A percentile compares a stretch with the other conserved stretches of the same genome.
Conservation (phyloP, 371 early-diverging fungal genomes). For the Mortierella sp. region DNA sequence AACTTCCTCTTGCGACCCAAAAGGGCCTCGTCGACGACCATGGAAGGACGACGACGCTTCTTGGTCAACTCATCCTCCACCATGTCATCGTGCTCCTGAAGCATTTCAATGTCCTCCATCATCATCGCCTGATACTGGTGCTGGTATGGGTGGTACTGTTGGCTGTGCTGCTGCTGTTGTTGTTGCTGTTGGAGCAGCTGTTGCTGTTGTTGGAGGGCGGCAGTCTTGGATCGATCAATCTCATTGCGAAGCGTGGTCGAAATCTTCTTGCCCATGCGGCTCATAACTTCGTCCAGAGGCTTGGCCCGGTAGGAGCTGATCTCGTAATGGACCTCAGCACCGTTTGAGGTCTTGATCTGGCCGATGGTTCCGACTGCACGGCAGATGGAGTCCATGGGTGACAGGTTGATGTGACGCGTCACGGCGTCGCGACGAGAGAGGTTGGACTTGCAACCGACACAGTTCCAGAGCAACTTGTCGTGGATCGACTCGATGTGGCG, state of each 20-base stretch:
- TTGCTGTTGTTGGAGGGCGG: background rate
- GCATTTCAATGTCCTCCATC: constrained; percentile 18
- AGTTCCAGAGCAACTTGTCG: constrained; percentile 55
- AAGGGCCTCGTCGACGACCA: constrained; percentile 9
- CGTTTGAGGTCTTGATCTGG: constrained; percentile 50
- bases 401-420: constrained; percentile 52
- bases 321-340: constrained; percentile 44
- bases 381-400: constrained; percentile 54
- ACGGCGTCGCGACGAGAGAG: constrained; percentile 53
- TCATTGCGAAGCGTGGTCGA: constrained; percentile 41
- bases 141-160: background rate
- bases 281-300: constrained; percentile 56
- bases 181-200: background rate
- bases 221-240: constrained; percentile 43
- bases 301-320: constrained; percentile 47
- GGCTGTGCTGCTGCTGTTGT: background rate
- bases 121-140: constrained; percentile 9
- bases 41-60: constrained; percentile 21
- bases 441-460: constrained; percentile 54
- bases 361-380: constrained; percentile 46
- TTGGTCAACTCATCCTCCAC: constrained; percentile 17
- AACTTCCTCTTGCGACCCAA: constrained; percentile 18
- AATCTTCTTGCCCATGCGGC: constrained; percentile 56
- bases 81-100: constrained; percentile 5
- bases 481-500: constrained; percentile 57